Conservation (phyloP, 805 yeast genomes). For the Zygoascus tannicola region DNA sequence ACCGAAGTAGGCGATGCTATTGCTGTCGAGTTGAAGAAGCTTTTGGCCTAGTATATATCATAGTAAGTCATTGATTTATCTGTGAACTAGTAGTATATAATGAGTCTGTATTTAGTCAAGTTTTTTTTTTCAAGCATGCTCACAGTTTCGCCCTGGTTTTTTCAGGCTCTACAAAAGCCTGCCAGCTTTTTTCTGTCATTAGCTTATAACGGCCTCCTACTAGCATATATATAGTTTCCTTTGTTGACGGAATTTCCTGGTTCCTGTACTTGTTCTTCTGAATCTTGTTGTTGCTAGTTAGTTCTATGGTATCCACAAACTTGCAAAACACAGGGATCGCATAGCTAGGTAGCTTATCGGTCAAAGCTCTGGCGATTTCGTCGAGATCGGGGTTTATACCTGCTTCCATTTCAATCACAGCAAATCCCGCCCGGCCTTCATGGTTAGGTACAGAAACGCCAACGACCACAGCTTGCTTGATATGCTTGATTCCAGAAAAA, state of each 20-base stretch:
- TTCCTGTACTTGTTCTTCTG: constrained; percentile 47
- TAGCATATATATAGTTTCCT: constrained; percentile 64
- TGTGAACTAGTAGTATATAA: background rate
- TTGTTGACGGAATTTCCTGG: constrained; percentile 28
- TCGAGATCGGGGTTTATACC: constrained; percentile 29
- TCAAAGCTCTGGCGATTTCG: constrained; percentile 31
- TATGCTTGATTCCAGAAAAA: constrained; percentile 28
- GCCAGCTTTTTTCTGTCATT: constrained; percentile 53
- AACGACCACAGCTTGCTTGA: constrained; percentile 62
- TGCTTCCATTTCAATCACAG: constrained; percentile 52
- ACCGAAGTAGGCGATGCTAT: constrained; percentile 91
- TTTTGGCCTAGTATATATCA: constrained; percentile 28
- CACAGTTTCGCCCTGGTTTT: constrained; percentile 4
- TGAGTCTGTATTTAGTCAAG: no score
- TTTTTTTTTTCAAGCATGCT: no score
- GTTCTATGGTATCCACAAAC: constrained; percentile 50
- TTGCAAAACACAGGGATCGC: constrained; percentile 80
- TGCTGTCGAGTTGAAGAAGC: constrained; percentile 57
- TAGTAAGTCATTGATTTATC: background rate
- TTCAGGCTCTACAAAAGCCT: constrained; percentile 21
- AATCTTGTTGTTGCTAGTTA: constrained; percentile 80
- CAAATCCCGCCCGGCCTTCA: constrained; percentile 93
- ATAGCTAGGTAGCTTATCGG: constrained; percentile 57
- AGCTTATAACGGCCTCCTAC: constrained; percentile 45
- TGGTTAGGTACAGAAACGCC: constrained; percentile 83